A percentile compares a stretch with the other conserved stretches of the same genome.
phyloP scores from a whole-genome alignment of 208 protist species.

The Leishmania guyanensis region DNA sequence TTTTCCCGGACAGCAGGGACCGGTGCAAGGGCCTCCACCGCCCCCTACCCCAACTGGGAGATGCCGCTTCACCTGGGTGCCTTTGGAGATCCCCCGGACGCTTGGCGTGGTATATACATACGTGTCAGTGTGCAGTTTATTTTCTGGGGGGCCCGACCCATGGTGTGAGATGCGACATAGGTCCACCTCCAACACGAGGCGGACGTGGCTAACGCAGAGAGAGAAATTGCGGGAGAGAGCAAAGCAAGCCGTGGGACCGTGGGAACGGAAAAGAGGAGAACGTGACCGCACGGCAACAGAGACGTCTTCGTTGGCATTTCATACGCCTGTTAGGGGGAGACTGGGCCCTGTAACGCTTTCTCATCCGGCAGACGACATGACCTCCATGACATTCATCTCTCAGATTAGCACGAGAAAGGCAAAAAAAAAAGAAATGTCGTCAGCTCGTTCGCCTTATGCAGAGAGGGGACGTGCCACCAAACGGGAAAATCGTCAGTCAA shows the following conservation, averaged over 20 bases:
- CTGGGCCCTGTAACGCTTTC: neutral
- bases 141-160: neutral
- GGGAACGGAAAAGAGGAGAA: neutral
- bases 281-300: neutral
- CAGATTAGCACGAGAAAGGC: neutral
- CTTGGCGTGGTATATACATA: neutral
- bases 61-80: neutral
- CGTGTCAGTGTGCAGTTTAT: neutral
- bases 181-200: neutral
- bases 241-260: neutral
- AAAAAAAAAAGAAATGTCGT: neutral
- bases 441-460: neutral
- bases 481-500: neutral
- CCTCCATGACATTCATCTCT: neutral
- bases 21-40: neutral
- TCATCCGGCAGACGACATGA: neutral
- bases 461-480: neutral
- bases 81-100: neutral
- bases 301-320: neutral
- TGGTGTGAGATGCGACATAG: neutral
- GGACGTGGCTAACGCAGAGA: neutral
- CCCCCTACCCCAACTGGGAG: neutral
- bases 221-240: neutral
- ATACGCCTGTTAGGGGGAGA: neutral
- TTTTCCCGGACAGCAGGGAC: neutral